Evolutionary conservation across 2,329 filamentous ascomycete species (phyloP), one percentile per base, ranked within the genome.

Genomic region (Nothophoma quercina): DNA sequence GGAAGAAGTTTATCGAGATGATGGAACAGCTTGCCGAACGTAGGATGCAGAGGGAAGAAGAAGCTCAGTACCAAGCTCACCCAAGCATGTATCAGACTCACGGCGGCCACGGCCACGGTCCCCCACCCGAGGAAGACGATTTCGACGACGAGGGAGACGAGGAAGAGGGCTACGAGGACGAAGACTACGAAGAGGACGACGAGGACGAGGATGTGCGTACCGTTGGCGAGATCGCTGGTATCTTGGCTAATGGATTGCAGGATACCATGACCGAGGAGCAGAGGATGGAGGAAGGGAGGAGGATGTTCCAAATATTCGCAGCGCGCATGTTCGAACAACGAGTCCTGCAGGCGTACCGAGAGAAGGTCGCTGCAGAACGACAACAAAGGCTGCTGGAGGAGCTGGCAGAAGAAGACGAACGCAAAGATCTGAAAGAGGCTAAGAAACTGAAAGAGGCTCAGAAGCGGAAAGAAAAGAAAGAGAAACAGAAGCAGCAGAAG

Each of bases 1-100:
- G 95, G 69, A 96, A 96, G 77, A 96, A 96, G 72, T 99, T 99
- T 79, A 99, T 99, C 77, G 95, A 99, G 75, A 99, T 99, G 95
- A 99, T 99, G 95, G 95, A 99, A 76, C 93, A 98, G 78, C 84
- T 99, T 67, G 95, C 95, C 29, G 95, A 99, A 78, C 90, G 93
- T 67, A 87, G 95, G 67, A 97, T 99, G 93, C 91, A 93, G 71
- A 88, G 95, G 64, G 93, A 98, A 79, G 93, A 95, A 77, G 92
- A 97, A 72, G 90, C 91, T 42, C 87, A 88, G 63, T 85, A 85
- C 67, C 77, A 81, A 44, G 78, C 80, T 60, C 82, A 86, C 73
- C 70, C 87, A 83, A 76, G 80, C 81, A 74, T 82, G 62, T 72
- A 75, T 49, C 64, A 78, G 42, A 67, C 71, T 53, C 77, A 79